Conservation (phyloP, 768 basidiomycete genomes). For the Phanerodontia chrysosporium region DNA sequence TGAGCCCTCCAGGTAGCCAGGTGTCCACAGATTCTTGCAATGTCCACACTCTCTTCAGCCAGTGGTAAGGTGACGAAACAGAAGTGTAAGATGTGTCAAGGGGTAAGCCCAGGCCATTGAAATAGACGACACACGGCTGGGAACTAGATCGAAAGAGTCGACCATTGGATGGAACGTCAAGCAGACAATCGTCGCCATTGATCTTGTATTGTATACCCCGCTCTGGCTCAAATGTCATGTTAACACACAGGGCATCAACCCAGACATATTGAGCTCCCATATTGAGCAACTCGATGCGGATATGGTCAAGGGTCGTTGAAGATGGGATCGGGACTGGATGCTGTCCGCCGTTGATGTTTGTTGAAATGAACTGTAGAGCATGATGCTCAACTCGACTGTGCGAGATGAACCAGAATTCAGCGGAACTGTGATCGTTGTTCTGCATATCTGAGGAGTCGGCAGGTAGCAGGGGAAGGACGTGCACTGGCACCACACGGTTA, state of each 20-base stretch:
- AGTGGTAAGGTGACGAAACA: neutral
- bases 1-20: neutral
- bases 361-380: neutral
- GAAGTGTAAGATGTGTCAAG: neutral
- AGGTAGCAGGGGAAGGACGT: neutral
- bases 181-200: neutral
- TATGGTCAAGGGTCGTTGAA: neutral
- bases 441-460: neutral
- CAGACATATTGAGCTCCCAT: neutral
- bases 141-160: neutral
- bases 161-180: conserved; percentile 1
- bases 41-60: conserved; percentile 1
- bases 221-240: neutral
- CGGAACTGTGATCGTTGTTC: neutral
- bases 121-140: neutral
- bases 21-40: neutral
- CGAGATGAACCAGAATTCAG: neutral
- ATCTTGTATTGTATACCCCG: neutral
- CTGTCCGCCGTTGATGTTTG: neutral
- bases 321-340: neutral
- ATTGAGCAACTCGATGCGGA: conserved; percentile 3
- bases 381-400: neutral
- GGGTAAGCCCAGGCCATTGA: neutral
- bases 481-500: neutral
- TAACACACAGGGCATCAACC: neutral